A percentile compares a stretch with the other conserved stretches of the same genome.
These are phyloP conservation scores for Fusarium tupiense DNA, from an alignment of 2,329 filamentous ascomycete species.

Conservation along the genomic window DNA sequence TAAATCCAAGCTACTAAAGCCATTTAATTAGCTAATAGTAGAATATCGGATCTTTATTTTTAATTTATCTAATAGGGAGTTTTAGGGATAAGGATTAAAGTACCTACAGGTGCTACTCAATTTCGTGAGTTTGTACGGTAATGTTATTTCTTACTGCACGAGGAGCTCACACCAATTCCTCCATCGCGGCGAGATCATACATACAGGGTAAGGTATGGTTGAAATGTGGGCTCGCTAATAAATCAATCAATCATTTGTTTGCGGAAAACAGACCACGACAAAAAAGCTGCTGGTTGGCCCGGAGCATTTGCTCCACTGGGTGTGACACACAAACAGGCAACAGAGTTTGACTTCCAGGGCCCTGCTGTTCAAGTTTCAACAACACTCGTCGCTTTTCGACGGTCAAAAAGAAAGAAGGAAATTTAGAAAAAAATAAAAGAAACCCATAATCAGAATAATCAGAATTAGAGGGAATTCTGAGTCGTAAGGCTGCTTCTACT, in stretches of 20 bases:
- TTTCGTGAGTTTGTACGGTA: too few relatives aligned
- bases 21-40: too few relatives aligned
- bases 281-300: background rate
- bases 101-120: too few relatives aligned
- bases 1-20: too few relatives aligned
- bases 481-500: background rate
- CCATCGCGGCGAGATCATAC: too few relatives aligned
- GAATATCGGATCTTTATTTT: too few relatives aligned
- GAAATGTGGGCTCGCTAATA: too few relatives aligned
- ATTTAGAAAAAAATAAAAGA: background rate
- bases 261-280: background rate
- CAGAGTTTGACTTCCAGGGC: background rate
- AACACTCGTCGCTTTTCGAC: background rate
- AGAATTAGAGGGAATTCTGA: background rate
- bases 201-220: background rate
- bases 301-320: background rate
- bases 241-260: background rate
- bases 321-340: background rate
- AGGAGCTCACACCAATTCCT: background rate
- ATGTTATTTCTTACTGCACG: too few relatives aligned
- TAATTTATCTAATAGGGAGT: too few relatives aligned
- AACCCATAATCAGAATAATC: fast-evolving
- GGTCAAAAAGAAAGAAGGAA: too few relatives aligned
- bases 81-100: too few relatives aligned
- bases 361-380: too few relatives aligned